A percentile compares a stretch with the other conserved stretches of the same genome.
phyloP scores from a whole-genome alignment of 768 basidiomycete species.

The Gloeopeniophorella convolvens region DNA sequence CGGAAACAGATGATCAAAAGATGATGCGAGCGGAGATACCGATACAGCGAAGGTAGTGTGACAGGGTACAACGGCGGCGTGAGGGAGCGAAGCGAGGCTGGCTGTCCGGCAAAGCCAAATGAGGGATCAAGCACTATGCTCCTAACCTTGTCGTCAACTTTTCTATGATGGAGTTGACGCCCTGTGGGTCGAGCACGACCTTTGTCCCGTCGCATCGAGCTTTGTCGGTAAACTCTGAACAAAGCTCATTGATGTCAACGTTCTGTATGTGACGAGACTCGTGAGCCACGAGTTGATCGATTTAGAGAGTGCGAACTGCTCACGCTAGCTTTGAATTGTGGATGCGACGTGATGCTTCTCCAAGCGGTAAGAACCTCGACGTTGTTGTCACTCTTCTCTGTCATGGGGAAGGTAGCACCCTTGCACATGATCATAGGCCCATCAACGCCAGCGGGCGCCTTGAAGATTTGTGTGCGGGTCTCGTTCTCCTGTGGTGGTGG shows the following conservation, averaged over 20 bases:
- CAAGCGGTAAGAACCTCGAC: conserved; percentile 75
- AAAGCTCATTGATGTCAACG: conserved; percentile 72
- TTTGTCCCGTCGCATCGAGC: conserved; percentile 81
- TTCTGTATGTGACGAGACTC: conserved; percentile 38
- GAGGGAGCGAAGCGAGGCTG: neutral
- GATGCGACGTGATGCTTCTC: conserved; percentile 68
- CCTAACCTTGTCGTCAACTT: conserved; percentile 31
- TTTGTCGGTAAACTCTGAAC: conserved; percentile 72
- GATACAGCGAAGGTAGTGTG: conserved; percentile 4
- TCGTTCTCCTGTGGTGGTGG: conserved; percentile 9
- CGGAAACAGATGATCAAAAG: neutral
- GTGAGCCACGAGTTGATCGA: neutral
- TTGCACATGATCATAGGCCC: conserved; percentile 59
- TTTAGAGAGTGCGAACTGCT: conserved; percentile 23
- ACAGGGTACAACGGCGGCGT: conserved; percentile 7
- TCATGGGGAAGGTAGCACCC: conserved; percentile 62
- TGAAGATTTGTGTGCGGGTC: conserved; percentile 22
- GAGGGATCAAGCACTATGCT: no score
- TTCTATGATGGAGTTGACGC: conserved; percentile 39
- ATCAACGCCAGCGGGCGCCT: conserved; percentile 37
- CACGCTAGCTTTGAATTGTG: conserved; percentile 61
- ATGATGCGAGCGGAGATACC: conserved; percentile 15
- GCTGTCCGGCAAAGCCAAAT: no score
- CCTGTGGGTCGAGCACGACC: conserved; percentile 60
- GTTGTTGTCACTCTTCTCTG: conserved; percentile 62